These are phyloP conservation scores for Candida chauliodis DNA, from an alignment of 805 yeast species.

Conservation along the genomic window DNA sequence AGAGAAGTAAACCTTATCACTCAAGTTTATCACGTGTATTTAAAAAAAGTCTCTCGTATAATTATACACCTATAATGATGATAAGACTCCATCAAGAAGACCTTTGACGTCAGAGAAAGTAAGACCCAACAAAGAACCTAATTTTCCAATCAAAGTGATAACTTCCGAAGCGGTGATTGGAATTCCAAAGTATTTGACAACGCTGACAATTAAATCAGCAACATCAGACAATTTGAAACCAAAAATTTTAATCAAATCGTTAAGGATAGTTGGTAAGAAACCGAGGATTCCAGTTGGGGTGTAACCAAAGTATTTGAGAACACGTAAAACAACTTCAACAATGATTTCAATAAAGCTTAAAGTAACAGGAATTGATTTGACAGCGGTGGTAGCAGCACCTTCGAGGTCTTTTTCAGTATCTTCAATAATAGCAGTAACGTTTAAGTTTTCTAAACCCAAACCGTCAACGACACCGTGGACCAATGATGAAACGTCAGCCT, in stretches of 20 bases:
- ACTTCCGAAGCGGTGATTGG: slow-evolving; percentile 1
- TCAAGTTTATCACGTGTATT: too few species aligned
- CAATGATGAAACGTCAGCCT: neutral
- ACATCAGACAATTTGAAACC: neutral
- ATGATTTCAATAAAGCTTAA: neutral
- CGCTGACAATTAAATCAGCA: neutral
- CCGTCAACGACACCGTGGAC: neutral
- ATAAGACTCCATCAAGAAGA: neutral
- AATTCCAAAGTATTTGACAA: neutral
- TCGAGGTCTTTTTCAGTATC: neutral
- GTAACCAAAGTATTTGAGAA: slow-evolving; percentile 2
- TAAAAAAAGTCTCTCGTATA: too few species aligned
- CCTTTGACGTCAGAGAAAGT: neutral
- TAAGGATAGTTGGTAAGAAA: neutral
- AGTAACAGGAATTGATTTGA: neutral
- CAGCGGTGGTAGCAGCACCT: neutral
- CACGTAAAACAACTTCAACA: neutral
- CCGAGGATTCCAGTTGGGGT: neutral
- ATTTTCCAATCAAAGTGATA: neutral
- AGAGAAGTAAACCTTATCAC: too few species aligned
- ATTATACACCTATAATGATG: too few species aligned
- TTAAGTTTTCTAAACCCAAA: neutral
- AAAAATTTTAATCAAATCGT: neutral
- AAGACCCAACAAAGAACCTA: neutral
- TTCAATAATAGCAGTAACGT: neutral